phyloP scores from a whole-genome alignment of 495 filamentous ascomycete genomes.

The Hyphodiscus hymeniophilus region DNA sequence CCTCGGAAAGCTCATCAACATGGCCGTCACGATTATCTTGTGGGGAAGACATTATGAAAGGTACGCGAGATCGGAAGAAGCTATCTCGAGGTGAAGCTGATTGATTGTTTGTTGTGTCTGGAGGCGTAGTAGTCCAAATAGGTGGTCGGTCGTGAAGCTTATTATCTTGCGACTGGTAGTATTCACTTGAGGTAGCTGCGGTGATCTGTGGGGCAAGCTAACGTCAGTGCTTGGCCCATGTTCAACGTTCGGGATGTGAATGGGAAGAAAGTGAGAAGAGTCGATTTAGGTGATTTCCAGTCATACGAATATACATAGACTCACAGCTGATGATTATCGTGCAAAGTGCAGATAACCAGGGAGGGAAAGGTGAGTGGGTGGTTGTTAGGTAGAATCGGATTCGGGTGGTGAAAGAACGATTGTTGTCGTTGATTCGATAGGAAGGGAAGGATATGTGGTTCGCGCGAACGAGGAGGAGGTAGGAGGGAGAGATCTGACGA shows the following conservation, averaged over 20 bases:
- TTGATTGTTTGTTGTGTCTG: constrained; percentile 20
- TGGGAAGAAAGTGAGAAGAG: neutral
- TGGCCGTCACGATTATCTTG: constrained; percentile 45
- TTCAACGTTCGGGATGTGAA: too few species aligned
- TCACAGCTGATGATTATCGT: constrained; percentile 14
- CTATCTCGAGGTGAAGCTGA: constrained; percentile 1
- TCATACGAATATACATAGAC: too few species aligned
- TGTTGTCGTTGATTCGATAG: constrained; percentile 8
- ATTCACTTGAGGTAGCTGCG: too few species aligned
- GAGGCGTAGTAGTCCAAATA: constrained; percentile 14
- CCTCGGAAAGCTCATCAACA: constrained; percentile 33
- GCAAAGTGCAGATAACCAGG: constrained; percentile 5
- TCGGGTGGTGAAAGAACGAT: constrained; percentile 6
- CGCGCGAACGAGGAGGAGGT: constrained; percentile 16
- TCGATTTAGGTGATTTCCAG: neutral
- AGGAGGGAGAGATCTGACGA: constrained; percentile 17
- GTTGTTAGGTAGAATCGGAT: constrained; percentile 15
- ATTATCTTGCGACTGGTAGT: neutral
- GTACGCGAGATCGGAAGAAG: neutral
- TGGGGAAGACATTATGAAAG: constrained; percentile 35
- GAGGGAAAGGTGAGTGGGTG: constrained; percentile 19
- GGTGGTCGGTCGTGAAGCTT: constrained; percentile 6
- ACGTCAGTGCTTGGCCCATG: neutral
- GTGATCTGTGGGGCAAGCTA: too few species aligned
- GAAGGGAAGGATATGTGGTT: constrained; percentile 12